Evolutionary conservation across 1,284 basidiomycete species (phyloP), one percentile per base, ranked within the genome.

Genomic region (Naganishia cerealis): DNA sequence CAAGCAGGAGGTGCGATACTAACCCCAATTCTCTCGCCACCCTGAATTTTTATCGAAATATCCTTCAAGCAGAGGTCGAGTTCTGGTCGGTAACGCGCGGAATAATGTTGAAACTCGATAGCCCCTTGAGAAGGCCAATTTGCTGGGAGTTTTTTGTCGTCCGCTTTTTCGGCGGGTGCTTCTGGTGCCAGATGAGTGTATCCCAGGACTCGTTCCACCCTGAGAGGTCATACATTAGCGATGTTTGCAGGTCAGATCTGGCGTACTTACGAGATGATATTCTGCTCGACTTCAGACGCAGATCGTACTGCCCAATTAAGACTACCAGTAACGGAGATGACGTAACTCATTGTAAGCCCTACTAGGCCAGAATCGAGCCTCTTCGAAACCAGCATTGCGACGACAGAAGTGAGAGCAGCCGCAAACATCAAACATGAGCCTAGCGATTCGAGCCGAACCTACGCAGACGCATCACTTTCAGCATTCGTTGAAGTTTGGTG

Each of bases 271-370:
- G 91, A 92, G 71, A 94, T 92, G 73, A 96, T 90, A 76, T 94
- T 95, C 78, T 92, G 91, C 79, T 96, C 94, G 15, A 95, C 91
- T 74, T 97, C 94, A 70, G 90, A 91, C 0, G 91, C 90, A 16
- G 87, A 88, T 54, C 92, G 85, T 7, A 95, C 92, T n/a, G 94
- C 85, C 91, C 90, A 95, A 77, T 92, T 94, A 66, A 79, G 70
- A 24, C 88, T 85, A 29, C 87, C 87, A 1, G 90, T 92, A 10
- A 89, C 88, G 71, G 86, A 90, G 77, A 96, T 82, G 2, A 91
- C 90, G 79, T 94, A 94, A 1, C 88, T 89, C 74, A 96, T 83
- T 62, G 95, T 89, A 71, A 97, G 84, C n/a, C 94, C 94, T 46
- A 96, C 90, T 33, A 95, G 82, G 0, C 93, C 94, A 1, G 92